A percentile compares a stretch with the other conserved stretches of the same genome.
Conservation (phyloP, 2,329 filamentous ascomycete species). For the Ophiocordyceps polyrhachis-furcata region DNA sequence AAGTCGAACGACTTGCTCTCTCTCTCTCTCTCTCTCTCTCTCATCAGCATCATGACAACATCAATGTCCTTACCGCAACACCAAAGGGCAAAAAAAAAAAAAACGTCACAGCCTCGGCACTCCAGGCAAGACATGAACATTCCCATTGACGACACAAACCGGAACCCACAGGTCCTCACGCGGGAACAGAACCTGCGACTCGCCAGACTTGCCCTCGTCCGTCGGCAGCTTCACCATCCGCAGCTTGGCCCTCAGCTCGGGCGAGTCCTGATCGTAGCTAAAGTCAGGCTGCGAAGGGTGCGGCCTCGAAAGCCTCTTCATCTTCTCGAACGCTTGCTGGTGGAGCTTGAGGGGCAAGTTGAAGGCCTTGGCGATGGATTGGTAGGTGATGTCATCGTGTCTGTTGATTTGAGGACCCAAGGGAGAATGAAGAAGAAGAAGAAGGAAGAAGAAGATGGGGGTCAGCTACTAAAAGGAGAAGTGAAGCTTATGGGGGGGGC, state of each 20-base stretch:
- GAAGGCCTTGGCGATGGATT: conserved; percentile 84
- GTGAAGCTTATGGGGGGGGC: neutral
- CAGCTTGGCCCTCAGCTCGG: conserved; percentile 60
- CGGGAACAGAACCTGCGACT: conserved; percentile 62
- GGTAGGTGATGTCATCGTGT: conserved; percentile 95
- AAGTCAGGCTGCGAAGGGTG: conserved; percentile 58
- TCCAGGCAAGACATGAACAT: conserved; percentile 82
- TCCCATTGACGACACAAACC: conserved; percentile 73
- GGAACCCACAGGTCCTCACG: conserved; percentile 80
- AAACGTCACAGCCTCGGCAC: conserved; percentile 56
- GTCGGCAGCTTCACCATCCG: conserved; percentile 81
- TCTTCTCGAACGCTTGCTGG: conserved; percentile 55
- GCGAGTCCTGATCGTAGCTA: conserved; percentile 68
- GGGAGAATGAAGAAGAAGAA: too few relatives aligned
- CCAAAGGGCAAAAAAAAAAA: too few relatives aligned
- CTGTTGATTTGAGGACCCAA: conserved; percentile 27
- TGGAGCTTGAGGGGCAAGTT: conserved; percentile 58
- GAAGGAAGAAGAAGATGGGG: too few relatives aligned
- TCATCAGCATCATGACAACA: neutral
- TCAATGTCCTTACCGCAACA: neutral
- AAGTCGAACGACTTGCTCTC: conserved; percentile 55
- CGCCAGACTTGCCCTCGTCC: conserved; percentile 43
- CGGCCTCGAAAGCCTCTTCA: conserved; percentile 64
- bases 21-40: too few relatives aligned
- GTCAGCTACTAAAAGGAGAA: neutral